Base-by-base conservation (phyloP, 129 eudicot species). In the Arctium minus region DNA sequence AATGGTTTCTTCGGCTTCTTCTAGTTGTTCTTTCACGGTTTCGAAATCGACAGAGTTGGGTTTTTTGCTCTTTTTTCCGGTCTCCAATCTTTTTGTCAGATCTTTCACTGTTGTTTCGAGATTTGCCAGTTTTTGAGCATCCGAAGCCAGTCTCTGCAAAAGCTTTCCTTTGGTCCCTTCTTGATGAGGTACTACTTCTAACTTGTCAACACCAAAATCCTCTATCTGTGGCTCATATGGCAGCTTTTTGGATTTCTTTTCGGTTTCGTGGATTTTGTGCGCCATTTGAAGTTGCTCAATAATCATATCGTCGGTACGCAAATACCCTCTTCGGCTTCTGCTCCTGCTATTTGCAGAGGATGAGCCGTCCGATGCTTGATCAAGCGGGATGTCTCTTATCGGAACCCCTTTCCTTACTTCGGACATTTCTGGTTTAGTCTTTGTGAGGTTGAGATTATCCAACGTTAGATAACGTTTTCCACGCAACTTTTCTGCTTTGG, bases 321-420 rank as follows among this genome's bases (percentile, higher is more conserved):
- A 71, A 84, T 71, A 86, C 36, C 89, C 87, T 90, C 90, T 93
- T 81, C 83, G 89, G 82, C 94, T 83, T 70, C 90, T 81, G 88
- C 89, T 92, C 80, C 86, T 87, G 79, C 91, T 83, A 44, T 32
- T 83, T 70, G 86, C 85, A 6, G 79, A 74, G 17, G 77, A 4
- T 36, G 90, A 81, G 37, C 88, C 73, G 17, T 87, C 84, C 1
- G 97, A 88, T 72, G 81, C 89, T 74, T 89, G 97, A 85, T 93
- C 97, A 2, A 90, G 94, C 12, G 92, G 99, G 78, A 96, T 89
- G 83, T 93, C 99, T 85, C 94, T 92, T 89, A 93, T 85, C 35
- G 82, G 84, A 27, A 86, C 78, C 68, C 94, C 93, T 72, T 77
- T 91, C 71, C 64, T 85, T 50, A 48, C 67, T 80, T 91, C 97